Conservation (phyloP, 2,329 filamentous ascomycete genomes). For the Claviceps sp. region DNA sequence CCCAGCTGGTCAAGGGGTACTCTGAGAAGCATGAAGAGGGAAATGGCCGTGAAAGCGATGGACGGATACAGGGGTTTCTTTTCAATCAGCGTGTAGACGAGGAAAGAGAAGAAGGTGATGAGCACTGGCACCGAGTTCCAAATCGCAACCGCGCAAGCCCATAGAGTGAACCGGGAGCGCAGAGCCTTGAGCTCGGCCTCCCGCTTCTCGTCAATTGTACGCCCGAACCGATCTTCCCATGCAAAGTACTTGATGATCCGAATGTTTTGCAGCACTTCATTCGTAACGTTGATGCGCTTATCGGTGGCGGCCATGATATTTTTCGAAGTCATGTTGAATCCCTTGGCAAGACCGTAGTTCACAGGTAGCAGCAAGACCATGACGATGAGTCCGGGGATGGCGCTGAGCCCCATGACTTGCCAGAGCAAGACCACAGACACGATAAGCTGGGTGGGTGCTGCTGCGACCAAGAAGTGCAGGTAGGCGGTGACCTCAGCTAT, state of each 20-base stretch:
- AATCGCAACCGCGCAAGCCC: slow-evolving; percentile 81
- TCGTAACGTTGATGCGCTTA: slow-evolving; percentile 89
- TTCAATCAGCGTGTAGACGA: slow-evolving; percentile 84
- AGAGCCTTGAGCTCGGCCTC: slow-evolving; percentile 63
- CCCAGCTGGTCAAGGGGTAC: slow-evolving; percentile 91
- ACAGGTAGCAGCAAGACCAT: slow-evolving; percentile 82
- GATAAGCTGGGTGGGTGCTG: slow-evolving; percentile 76
- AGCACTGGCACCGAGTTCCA: slow-evolving; percentile 94
- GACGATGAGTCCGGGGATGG: slow-evolving; percentile 81
- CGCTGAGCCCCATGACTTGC: slow-evolving; percentile 80
- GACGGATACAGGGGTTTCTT: slow-evolving; percentile 82
- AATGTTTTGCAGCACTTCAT: slow-evolving; percentile 94
- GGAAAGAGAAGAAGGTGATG: slow-evolving; percentile 93
- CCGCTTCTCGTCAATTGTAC: slow-evolving; percentile 81
- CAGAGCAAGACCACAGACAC: slow-evolving; percentile 76
- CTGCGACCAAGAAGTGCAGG: slow-evolving; percentile 87
- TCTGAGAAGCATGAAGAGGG: slow-evolving; percentile 84
- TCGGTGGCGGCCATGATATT: slow-evolving; percentile 87
- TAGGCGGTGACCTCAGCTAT: slow-evolving; percentile 91
- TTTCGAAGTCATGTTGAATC: slow-evolving; percentile 78
- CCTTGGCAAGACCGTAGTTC: slow-evolving; percentile 78
- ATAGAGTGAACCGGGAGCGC: slow-evolving; percentile 74
- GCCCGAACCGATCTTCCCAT: slow-evolving; percentile 86
- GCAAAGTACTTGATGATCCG: slow-evolving; percentile 99
- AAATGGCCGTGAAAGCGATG: slow-evolving; percentile 89